Conservation (phyloP, 768 basidiomycete species). For the Serendipita vermifera region DNA sequence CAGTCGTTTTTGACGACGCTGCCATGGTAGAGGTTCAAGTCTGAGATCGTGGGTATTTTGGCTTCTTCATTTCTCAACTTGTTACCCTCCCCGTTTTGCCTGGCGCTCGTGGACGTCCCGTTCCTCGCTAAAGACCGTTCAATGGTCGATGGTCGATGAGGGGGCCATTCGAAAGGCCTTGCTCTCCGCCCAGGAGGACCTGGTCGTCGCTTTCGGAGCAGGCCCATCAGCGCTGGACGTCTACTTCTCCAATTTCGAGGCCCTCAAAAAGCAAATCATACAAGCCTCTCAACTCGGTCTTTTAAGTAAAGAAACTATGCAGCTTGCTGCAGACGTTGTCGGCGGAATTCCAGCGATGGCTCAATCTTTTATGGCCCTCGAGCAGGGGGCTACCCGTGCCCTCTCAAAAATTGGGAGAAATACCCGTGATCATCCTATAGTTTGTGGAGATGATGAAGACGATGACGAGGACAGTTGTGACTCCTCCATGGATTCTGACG, state of each 20-base stretch:
- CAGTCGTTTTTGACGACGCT: too few relatives aligned
- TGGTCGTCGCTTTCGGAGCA: background rate
- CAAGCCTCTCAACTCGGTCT: background rate
- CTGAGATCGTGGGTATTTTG: too few relatives aligned
- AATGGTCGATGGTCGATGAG: background rate
- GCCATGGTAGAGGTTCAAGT: too few relatives aligned
- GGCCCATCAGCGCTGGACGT: background rate
- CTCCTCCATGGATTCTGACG: background rate
- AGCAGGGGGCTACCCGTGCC: background rate
- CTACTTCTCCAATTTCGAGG: background rate
- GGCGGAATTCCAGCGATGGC: background rate
- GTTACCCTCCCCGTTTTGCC: too few relatives aligned
- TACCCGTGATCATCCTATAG: background rate
- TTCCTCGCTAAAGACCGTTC: background rate
- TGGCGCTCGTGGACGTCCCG: too few relatives aligned
- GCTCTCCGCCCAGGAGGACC: background rate
- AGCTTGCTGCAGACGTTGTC: constrained; percentile 8
- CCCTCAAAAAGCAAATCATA: background rate
- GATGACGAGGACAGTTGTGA: background rate
- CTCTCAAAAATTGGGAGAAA: background rate
- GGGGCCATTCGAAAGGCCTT: background rate
- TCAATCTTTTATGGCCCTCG: background rate
- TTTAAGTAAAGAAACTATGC: background rate
- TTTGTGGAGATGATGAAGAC: background rate
- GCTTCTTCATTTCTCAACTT: too few relatives aligned